Base-by-base conservation (phyloP, 2,329 filamentous ascomycete genomes). In the Sporothrix pallida region DNA sequence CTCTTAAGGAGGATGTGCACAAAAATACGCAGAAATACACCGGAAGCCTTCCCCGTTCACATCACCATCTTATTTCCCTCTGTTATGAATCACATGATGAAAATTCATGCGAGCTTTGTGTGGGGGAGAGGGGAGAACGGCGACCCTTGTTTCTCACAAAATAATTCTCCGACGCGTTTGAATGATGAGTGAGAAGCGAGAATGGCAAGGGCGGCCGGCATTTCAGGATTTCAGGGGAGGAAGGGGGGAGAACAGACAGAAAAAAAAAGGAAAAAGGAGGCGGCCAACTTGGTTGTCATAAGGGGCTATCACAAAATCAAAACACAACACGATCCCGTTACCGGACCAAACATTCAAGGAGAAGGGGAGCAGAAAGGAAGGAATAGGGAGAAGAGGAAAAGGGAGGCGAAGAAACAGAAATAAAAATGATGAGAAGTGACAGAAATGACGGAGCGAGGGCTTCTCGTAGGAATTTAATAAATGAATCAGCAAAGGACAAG, bases 41-140 rank as follows among this genome's bases (percentile, higher is more conserved):
- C 52, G 52, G 31, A 62, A 54, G n/a, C 52, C 52, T 56, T 56
- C 60, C n/a, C 42, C 60, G 60, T 26, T 17, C 26, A 17, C 42
- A 15, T 67, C 42, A 12, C 62, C 42, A 15, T 23, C n/a, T 26
- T 48, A 48, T 9, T 26, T 46, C 42, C 42, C 48, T 6, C 37
- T 17, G 20, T 26, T 67, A 26, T 48, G 15, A 62, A 69, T 72
- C 71, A 72, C 71, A 72, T 72, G 63, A 72, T 69, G 62, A 72
- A 42, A 42, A 17, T 50, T 52, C 62, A 60, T 69, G 63, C 63
- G 50, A 69, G 62, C 48, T 31, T 50, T 50, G 37, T 58, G 46
- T 68, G 31, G 67, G 31, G 67, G 26, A 44, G 13, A 20, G 23
- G 23, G 23, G 23, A 26, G 23, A 50, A 8, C 20, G 7, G 31